phyloP scores from a whole-genome alignment of 495 filamentous ascomycete genomes.

The Stereocaulon alpinum region DNA sequence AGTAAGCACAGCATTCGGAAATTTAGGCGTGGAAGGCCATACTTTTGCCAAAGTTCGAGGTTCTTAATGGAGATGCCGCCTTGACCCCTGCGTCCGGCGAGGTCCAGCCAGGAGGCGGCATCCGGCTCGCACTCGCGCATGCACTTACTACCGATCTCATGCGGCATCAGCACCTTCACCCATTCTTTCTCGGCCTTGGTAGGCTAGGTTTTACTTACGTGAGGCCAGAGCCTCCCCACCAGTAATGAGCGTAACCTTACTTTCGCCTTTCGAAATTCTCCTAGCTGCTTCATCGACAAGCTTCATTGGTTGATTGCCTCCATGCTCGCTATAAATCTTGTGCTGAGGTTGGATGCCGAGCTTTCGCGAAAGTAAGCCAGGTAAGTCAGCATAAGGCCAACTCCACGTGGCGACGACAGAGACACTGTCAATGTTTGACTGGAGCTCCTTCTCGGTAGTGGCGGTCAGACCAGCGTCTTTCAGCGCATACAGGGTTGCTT shows the following conservation, averaged over 20 bases:
- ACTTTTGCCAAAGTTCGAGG: background rate
- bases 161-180: background rate
- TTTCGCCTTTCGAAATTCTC: slow-evolving; percentile 35
- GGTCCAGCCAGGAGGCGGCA: slow-evolving; percentile 7
- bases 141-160: background rate
- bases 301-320: slow-evolving; percentile 43
- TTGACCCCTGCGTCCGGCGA: background rate
- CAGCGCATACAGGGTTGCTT: slow-evolving; percentile 36
- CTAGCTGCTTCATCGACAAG: slow-evolving; percentile 47
- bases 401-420: slow-evolving; percentile 48
- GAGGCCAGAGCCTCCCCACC: slow-evolving; percentile 49
- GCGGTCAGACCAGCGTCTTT: slow-evolving; percentile 29
- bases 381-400: slow-evolving; percentile 45
- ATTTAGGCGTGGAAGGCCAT: background rate
- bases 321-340: slow-evolving; percentile 38
- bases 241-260: slow-evolving; percentile 40
- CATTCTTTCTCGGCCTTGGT: background rate
- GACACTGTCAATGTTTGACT: slow-evolving; percentile 41
- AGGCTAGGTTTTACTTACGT: slow-evolving; percentile 23
- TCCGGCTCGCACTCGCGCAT: background rate
- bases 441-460: slow-evolving; percentile 23
- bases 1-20: background rate
- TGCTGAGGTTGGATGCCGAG: slow-evolving; percentile 33
- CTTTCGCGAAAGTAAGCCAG: slow-evolving; percentile 33
- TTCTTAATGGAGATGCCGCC: background rate